Conservation (phyloP, 2,329 filamentous ascomycete species). For the Conoideocrella luteorostrata region DNA sequence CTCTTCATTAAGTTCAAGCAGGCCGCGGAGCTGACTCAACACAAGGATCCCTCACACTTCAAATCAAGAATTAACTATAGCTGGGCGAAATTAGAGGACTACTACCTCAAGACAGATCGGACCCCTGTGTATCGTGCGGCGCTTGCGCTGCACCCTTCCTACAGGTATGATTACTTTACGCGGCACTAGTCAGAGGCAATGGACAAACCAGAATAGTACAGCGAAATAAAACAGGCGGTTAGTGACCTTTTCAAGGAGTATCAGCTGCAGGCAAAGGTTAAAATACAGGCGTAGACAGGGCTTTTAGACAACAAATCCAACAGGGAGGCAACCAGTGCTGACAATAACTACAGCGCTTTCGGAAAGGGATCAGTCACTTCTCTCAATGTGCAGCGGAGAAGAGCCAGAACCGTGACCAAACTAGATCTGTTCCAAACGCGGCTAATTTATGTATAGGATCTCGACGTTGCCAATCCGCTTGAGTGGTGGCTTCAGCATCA, state of each 20-base stretch:
- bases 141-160: conserved; percentile 1
- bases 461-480: conserved; percentile 2
- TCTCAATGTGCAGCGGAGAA: background rate
- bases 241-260: background rate
- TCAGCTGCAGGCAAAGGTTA: background rate
- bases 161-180: conserved; percentile 6
- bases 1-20: conserved; percentile 4
- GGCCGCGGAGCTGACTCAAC: background rate
- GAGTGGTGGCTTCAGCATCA: background rate
- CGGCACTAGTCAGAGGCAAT: conserved; percentile 1
- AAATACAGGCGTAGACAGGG: background rate
- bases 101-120: conserved; percentile 2
- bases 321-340: background rate
- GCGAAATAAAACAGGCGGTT: conserved; percentile 1
- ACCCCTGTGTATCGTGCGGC: conserved; percentile 4
- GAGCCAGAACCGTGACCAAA: background rate
- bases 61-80: background rate
- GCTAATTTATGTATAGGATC: conserved; percentile 1
- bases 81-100: conserved; percentile 5
- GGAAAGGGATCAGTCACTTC: background rate
- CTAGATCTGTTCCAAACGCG: conserved; percentile 4
- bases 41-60: background rate
- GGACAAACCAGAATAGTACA: conserved; percentile 1
- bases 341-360: background rate
- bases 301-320: background rate